Evolutionary conservation across 768 basidiomycete species (phyloP).

Genomic region (Austroboletus festivus): DNA sequence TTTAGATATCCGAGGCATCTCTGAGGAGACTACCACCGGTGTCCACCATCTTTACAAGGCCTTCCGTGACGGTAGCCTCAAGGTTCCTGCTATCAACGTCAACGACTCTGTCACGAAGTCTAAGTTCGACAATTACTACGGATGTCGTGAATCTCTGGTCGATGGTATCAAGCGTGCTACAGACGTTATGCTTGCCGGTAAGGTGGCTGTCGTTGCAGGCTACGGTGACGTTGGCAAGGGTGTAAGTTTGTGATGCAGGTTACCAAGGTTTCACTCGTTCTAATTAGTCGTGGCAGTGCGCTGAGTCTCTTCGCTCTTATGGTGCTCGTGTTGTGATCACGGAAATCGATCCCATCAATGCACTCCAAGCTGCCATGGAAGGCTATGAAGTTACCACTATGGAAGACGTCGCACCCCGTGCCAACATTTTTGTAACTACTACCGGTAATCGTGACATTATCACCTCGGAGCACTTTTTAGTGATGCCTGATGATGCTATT

Average conservation of each 20-base stretch:
- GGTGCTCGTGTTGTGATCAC: conserved; percentile 95
- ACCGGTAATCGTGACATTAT: conserved; percentile 99
- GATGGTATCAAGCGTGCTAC: conserved; percentile 99
- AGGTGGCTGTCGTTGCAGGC: conserved; percentile 98
- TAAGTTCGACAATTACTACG: conserved; percentile 99
- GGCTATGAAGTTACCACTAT: conserved; percentile 98
- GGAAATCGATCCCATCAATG: conserved; percentile 99
- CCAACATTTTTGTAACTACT: conserved; percentile 95
- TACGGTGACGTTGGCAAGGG: conserved; percentile 99
- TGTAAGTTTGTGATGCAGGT: conserved; percentile 48
- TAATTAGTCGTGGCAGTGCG: conserved; percentile 60
- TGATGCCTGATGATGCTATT: conserved; percentile 97
- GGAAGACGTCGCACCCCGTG: conserved; percentile 89
- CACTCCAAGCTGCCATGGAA: conserved; percentile 99
- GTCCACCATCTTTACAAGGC: conserved; percentile 99
- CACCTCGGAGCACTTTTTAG: conserved; percentile 83
- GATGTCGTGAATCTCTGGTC: conserved; percentile 98
- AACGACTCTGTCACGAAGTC: conserved; percentile 99
- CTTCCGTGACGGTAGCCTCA: conserved; percentile 92
- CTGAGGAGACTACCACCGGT: conserved; percentile 99
- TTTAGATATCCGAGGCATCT: conserved; percentile 84
- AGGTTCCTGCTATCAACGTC: conserved; percentile 98
- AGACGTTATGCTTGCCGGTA: conserved; percentile 99
- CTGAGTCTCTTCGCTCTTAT: conserved; percentile 95
- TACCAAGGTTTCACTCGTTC: not conserved